A percentile compares a stretch with the other conserved stretches of the same genome.
Conservation (phyloP, 2,329 filamentous ascomycete species). For the Samsoniella hepiali region DNA sequence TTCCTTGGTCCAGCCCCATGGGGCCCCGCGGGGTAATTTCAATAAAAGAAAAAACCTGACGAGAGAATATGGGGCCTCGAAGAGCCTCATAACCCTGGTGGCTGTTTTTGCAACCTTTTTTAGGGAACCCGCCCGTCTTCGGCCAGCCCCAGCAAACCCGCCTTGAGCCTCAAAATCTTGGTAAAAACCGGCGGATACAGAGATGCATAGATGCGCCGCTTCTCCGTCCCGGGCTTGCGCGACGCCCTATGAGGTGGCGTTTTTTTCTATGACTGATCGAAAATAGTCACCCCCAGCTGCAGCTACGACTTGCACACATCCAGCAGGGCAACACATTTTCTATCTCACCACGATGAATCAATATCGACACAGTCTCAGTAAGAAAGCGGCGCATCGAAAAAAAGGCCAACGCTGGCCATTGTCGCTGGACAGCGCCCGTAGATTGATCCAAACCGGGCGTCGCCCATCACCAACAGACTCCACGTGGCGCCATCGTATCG, state of each 20-base stretch:
- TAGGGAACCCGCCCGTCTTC: background rate
- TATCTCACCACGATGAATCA: background rate
- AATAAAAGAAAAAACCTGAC: background rate
- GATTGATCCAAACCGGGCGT: background rate
- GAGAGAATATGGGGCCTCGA: background rate
- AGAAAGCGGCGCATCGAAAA: background rate
- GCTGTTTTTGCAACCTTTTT: background rate
- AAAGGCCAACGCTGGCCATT: background rate
- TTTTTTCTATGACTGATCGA: background rate
- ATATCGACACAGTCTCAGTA: too few species aligned
- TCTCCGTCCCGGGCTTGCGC: background rate
- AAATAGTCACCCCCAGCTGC: background rate
- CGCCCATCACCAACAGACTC: background rate
- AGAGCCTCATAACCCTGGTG: background rate
- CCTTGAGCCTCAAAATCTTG: conserved; percentile 1
- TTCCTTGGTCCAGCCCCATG: background rate
- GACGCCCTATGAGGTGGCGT: background rate
- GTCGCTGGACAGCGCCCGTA: background rate
- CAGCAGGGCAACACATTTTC: background rate
- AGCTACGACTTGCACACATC: too few species aligned
- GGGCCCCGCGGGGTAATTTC: conserved; percentile 12
- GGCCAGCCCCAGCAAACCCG: background rate
- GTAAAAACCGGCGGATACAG: background rate
- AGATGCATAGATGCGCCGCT: conserved; percentile 10
- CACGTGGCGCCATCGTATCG: conserved; percentile 8